A percentile compares a stretch with the other conserved stretches of the same genome.
Evolutionary conservation across 163 green algal genomes (phyloP).

Genomic region (Botryococcus braunii): DNA sequence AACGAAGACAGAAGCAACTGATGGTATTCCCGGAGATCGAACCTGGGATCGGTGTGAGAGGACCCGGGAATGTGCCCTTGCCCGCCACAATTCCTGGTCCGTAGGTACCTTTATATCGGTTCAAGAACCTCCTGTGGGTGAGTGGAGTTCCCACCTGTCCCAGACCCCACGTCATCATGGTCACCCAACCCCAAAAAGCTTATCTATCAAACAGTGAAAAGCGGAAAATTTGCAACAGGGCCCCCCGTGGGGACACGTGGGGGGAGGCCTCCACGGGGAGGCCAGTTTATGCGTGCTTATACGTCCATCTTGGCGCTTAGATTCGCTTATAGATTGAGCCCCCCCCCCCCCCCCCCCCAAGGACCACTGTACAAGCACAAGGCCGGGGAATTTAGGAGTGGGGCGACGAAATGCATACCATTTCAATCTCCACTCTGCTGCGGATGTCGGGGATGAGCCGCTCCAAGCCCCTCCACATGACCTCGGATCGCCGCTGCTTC

Average conservation of each 20-base stretch:
- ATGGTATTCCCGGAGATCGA: too few relatives aligned
- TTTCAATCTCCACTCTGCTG: slow-evolving; percentile 35
- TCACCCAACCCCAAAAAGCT: too few relatives aligned
- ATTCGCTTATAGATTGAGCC: too few relatives aligned
- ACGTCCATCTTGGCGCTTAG: not conserved
- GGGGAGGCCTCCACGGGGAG: too few relatives aligned
- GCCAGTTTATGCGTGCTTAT: not conserved
- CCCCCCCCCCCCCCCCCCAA: too few relatives aligned
- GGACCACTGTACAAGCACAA: not conserved
- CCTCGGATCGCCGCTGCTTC: slow-evolving; percentile 73
- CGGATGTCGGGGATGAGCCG: slow-evolving; percentile 69
- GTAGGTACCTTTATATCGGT: slow-evolving; percentile 63
- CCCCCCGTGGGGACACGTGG: too few relatives aligned
- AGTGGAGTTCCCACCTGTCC: slow-evolving; percentile 64
- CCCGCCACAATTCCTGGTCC: slow-evolving; percentile 49
- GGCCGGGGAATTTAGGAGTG: not conserved
- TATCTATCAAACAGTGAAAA: too few relatives aligned
- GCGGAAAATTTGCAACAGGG: too few relatives aligned
- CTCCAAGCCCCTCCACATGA: slow-evolving; percentile 76
- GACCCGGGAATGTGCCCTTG: slow-evolving; percentile 47
- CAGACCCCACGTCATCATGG: too few relatives aligned
- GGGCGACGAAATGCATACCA: too few relatives aligned
- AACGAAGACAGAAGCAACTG: too few relatives aligned
- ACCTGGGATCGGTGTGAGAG: slow-evolving; percentile 43
- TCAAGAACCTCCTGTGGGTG: slow-evolving; percentile 72